Evolutionary conservation across 768 basidiomycete genomes (phyloP), one percentile per base, ranked within the genome.

Genomic region (Lepiota subincarnata): DNA sequence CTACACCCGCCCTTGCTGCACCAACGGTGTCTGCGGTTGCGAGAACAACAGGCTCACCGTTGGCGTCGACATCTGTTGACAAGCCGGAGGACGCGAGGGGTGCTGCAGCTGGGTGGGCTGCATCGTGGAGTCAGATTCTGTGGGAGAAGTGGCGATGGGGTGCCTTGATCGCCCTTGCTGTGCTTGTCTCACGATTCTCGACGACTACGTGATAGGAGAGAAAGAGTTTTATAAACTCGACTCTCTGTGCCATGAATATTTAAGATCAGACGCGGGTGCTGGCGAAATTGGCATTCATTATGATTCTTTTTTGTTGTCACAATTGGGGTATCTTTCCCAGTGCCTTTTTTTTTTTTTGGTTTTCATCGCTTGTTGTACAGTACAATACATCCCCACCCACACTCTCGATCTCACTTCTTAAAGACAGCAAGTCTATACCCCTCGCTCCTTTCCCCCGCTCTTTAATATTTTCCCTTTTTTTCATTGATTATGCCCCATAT

Each of bases 91-190:
- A 66, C 62, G 41, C 57, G 55, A 14, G 53, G 38, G 62, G 64
- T 42, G 57, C 67, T 31, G 63, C 68, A 7, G 72, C 70, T 37
- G 86, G 80, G 1, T 84, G 83, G 79, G 70, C 77, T n/a, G 69
- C 78, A 2, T 74, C 78, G 2, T 83, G 83, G 81, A 78, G 84
- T 45, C 77, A 81, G 55, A 67, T 90, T 28, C 63, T 92, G 8
- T 87, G 82, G 81, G 87, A 92, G 65, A 90, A 90, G 64, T 92
- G 89, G 89, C 75, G 87, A 56, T 87, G 88, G 81, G 90, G 89
- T 18, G 77, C 86, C 13, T 64, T 92, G 56, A 85, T 92, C 52
- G 86, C 83, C 5, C 67, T 92, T 42, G 89, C 89, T 0, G 83
- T 92, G 18, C 68, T 92, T 47, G 81, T 92, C 10, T 90, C 89